Conservation (phyloP, 192 early-diverging fungal species). For the Coemansia sp. region DNA sequence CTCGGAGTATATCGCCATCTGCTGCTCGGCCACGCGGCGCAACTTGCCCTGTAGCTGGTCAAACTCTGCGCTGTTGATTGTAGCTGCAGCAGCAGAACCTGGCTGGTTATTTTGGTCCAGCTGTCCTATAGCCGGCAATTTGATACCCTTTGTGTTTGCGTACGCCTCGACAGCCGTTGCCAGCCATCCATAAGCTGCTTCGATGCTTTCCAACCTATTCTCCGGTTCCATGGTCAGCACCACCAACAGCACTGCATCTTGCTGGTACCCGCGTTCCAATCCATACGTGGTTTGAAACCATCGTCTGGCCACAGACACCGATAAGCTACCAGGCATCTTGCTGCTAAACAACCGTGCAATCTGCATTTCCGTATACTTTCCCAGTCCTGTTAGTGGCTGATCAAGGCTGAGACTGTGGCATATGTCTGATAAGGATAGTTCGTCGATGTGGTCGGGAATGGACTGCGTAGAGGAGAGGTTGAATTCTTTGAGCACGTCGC, state of each 20-base stretch:
- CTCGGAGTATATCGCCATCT: conserved; percentile 77
- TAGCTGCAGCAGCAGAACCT: conserved; percentile 42
- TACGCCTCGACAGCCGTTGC: conserved; percentile 68
- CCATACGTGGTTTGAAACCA: conserved; percentile 55
- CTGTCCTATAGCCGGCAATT: conserved; percentile 9
- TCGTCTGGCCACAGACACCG: conserved; percentile 69
- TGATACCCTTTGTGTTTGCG: conserved; percentile 69
- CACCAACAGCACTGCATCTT: conserved; percentile 74
- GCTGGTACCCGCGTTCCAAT: conserved; percentile 68
- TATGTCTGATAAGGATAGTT: conserved; percentile 80
- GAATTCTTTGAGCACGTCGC: conserved; percentile 93
- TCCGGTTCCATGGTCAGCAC: conserved; percentile 83
- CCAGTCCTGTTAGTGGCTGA: conserved; percentile 61
- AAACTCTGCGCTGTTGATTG: conserved; percentile 87
- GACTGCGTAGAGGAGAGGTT: conserved; percentile 64
- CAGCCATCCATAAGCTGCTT: conserved; percentile 82
- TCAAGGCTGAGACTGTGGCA: conserved; percentile 62
- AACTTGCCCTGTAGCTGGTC: conserved; percentile 70
- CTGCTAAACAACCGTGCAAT: conserved; percentile 79
- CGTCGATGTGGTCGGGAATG: conserved; percentile 87
- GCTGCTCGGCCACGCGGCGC: conserved; percentile 69
- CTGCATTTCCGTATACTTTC: conserved; percentile 77
- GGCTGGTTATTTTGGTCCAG: neutral
- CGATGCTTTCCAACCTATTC: conserved; percentile 67
- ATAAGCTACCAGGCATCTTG: conserved; percentile 95